A percentile compares a stretch with the other conserved stretches of the same genome.
These are phyloP conservation scores for Magnusiomyces magnusii DNA, from an alignment of 1,139 yeast genomes.

Conservation along the genomic window DNA sequence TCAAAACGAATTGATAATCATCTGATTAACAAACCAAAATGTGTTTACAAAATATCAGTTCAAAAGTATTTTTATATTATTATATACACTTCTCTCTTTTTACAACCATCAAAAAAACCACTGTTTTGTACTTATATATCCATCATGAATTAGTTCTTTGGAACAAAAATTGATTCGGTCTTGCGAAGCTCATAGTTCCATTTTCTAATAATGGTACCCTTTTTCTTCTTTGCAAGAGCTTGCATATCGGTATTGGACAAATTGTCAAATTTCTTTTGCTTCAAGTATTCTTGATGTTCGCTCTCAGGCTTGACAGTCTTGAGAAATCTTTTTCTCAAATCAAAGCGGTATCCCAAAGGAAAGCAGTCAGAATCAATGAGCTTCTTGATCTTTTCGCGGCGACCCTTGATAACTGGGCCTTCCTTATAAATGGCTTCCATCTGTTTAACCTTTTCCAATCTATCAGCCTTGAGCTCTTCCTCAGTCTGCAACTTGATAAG, in stretches of 20 bases:
- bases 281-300: constrained; percentile 9
- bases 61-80: too few species aligned
- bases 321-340: constrained; percentile 37
- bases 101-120: too few species aligned
- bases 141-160: constrained; percentile 10
- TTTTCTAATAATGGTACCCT: constrained; percentile 37
- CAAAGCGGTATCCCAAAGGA: constrained; percentile 36
- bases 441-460: constrained; percentile 26
- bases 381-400: constrained; percentile 15
- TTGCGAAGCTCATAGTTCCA: constrained; percentile 44
- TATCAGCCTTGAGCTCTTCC: constrained; percentile 33
- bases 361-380: constrained; percentile 30
- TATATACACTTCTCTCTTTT: too few species aligned
- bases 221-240: constrained; percentile 13
- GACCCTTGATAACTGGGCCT: constrained; percentile 15
- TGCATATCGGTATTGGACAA: constrained; percentile 27
- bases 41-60: too few species aligned
- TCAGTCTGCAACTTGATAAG: constrained; percentile 19
- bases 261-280: constrained; percentile 29
- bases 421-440: constrained; percentile 10
- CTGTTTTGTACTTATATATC: neutral
- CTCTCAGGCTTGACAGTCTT: constrained; percentile 35
- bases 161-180: constrained; percentile 33
- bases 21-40: too few species aligned
- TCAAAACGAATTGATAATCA: too few species aligned